phyloP scores from a whole-genome alignment of 345 rosid genomes.

The Sisymbrium irio region DNA sequence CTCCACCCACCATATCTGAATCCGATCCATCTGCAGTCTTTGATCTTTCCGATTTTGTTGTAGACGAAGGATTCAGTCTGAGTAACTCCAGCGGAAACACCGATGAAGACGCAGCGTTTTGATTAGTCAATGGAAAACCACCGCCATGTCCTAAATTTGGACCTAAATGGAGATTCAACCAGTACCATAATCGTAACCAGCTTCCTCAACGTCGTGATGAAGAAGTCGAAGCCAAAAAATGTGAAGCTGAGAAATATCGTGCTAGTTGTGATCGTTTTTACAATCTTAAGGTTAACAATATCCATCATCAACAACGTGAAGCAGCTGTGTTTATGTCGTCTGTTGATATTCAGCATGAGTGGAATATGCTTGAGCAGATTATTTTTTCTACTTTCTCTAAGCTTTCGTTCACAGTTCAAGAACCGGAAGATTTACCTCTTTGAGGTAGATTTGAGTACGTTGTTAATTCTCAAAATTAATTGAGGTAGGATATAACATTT shows the following conservation, averaged over 20 bases:
- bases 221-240: conserved; percentile 85
- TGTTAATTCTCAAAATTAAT: too few species aligned
- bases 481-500: too few species aligned
- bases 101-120: conserved; percentile 80
- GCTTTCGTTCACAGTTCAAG: conserved; percentile 68
- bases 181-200: conserved; percentile 58
- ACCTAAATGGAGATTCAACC: conserved; percentile 86
- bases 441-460: conserved; percentile 86
- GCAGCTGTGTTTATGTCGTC: conserved; percentile 81
- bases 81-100: conserved; percentile 33
- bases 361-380: conserved; percentile 98
- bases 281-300: conserved; percentile 64
- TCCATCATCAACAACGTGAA: conserved; percentile 73
- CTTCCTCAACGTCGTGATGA: conserved; percentile 95
- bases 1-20: conserved; percentile 36
- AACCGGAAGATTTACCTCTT: conserved; percentile 75
- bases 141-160: too few species aligned
- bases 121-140: conserved; percentile 87
- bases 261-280: conserved; percentile 86
- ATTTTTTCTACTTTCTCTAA: conserved; percentile 86
- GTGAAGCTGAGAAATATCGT: conserved; percentile 91
- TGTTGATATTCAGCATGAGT: conserved; percentile 93
- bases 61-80: conserved; percentile 69
- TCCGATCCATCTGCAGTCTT: conserved; percentile 46
- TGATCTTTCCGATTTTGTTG: conserved; percentile 63